A percentile compares a stretch with the other conserved stretches of the same genome.
Conservation (phyloP, 1,139 yeast genomes). For the Kazachstania sp. region DNA sequence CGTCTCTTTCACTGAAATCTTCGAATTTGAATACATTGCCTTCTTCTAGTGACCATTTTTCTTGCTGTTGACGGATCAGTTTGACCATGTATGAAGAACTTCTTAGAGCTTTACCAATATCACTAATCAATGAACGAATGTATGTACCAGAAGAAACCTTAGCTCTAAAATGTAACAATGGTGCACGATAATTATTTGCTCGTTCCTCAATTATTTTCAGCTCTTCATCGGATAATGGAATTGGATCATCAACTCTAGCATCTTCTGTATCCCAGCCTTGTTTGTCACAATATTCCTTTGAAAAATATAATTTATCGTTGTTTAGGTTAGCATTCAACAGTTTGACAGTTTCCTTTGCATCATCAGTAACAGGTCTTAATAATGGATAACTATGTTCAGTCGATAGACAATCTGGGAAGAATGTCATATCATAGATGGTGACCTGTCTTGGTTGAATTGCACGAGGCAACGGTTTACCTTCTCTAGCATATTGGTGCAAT, state of each 20-base stretch:
- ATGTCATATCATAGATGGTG: constrained; percentile 45
- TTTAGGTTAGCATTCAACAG: constrained; percentile 49
- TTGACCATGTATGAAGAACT: constrained; percentile 87
- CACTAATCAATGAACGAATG: constrained; percentile 82
- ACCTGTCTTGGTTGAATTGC: constrained; percentile 72
- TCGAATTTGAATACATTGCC: constrained; percentile 56
- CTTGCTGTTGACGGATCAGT: constrained; percentile 64
- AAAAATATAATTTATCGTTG: constrained; percentile 53
- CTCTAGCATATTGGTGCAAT: constrained; percentile 86
- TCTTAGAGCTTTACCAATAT: constrained; percentile 72
- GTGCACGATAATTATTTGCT: constrained; percentile 40
- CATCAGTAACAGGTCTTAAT: constrained; percentile 36
- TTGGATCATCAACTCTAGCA: constrained; percentile 33
- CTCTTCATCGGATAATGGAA: constrained; percentile 28
- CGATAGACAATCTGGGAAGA: constrained; percentile 44
- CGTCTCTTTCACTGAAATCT: constrained; percentile 52
- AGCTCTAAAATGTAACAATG: constrained; percentile 63
- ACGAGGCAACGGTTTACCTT: constrained; percentile 76
- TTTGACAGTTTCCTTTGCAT: constrained; percentile 44
- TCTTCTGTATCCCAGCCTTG: constrained; percentile 32
- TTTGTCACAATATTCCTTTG: constrained; percentile 44
- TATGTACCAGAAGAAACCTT: constrained; percentile 94
- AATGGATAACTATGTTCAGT: constrained; percentile 49
- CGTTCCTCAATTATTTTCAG: constrained; percentile 22
- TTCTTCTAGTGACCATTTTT: constrained; percentile 68